Conservation (phyloP, 495 filamentous ascomycete species). For the Friedmanniomyces simplex region DNA sequence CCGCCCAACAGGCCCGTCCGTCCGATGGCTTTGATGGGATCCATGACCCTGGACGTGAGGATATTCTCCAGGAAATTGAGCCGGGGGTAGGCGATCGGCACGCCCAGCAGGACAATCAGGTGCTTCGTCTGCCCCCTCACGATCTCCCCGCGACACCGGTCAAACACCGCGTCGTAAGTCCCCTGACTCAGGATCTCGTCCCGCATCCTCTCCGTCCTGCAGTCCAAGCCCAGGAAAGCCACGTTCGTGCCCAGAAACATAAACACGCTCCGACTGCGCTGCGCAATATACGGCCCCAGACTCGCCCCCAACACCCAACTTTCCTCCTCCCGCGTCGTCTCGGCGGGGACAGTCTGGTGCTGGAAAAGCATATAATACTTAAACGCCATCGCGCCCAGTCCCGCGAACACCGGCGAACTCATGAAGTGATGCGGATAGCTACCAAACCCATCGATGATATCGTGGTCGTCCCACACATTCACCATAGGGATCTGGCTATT, state of each 20-base stretch:
- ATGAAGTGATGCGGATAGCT: constrained; percentile 90
- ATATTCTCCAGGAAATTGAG: constrained; percentile 64
- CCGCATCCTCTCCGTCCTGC: constrained; percentile 77
- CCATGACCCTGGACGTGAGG: constrained; percentile 72
- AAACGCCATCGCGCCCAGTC: constrained; percentile 81
- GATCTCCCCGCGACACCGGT: constrained; percentile 71
- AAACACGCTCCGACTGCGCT: constrained; percentile 76
- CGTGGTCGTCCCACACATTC: constrained; percentile 96
- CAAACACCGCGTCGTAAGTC: constrained; percentile 75
- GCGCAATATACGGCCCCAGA: constrained; percentile 82
- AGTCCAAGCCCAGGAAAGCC: constrained; percentile 78
- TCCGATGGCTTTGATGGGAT: constrained; percentile 78
- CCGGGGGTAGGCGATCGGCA: constrained; percentile 85
- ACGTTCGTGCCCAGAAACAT: constrained; percentile 69
- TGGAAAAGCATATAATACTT: constrained; percentile 99
- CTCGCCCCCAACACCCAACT: constrained; percentile 76
- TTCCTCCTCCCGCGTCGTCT: constrained; percentile 71
- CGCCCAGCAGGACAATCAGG: constrained; percentile 64
- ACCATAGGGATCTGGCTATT: constrained; percentile 95
- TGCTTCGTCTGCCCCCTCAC: constrained; percentile 76
- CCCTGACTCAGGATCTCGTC: constrained; percentile 70
- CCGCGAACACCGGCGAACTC: constrained; percentile 79
- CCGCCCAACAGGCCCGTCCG: constrained; percentile 70
- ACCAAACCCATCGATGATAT: constrained; percentile 94
- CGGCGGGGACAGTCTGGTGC: constrained; percentile 75